These are phyloP conservation scores for Sechiopsis laciniata DNA, from an alignment of 306 rosid species.

Conservation along the genomic window DNA sequence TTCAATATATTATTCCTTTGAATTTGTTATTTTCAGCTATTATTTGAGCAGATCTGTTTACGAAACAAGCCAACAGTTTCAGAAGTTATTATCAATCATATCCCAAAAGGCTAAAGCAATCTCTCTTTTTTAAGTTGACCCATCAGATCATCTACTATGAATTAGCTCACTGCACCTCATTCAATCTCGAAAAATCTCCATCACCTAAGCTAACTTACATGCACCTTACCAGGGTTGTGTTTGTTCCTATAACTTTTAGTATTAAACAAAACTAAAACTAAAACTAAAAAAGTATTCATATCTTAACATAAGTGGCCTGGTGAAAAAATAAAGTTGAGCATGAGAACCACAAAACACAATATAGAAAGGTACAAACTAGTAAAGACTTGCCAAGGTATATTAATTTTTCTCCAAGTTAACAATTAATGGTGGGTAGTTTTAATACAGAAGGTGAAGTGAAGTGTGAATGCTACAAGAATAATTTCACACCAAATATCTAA, in stretches of 20 bases:
- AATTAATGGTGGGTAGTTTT: no score
- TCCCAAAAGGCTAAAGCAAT: background rate
- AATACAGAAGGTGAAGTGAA: background rate
- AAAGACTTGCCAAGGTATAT: no score
- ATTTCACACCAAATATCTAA: slow-evolving; percentile 17
- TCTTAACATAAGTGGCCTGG: background rate
- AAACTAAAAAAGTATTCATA: background rate
- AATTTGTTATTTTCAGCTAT: background rate
- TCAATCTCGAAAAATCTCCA: background rate
- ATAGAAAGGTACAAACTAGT: no score
- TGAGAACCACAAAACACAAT: no score
- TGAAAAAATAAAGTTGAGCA: no score
- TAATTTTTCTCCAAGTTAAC: no score
- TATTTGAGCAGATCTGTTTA: background rate
- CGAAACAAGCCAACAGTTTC: no score
- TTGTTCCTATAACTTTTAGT: no score
- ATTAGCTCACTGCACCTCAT: background rate
- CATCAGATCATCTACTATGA: background rate
- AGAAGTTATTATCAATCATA: background rate
- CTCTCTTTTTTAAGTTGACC: background rate
- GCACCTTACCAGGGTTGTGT: background rate
- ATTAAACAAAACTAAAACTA: no score
- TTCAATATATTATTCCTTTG: slow-evolving; percentile 13
- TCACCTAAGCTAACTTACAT: background rate
- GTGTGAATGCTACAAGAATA: slow-evolving; percentile 16